Conservation (phyloP, 805 yeast species). For the Suhomyces tanzawaensis region DNA sequence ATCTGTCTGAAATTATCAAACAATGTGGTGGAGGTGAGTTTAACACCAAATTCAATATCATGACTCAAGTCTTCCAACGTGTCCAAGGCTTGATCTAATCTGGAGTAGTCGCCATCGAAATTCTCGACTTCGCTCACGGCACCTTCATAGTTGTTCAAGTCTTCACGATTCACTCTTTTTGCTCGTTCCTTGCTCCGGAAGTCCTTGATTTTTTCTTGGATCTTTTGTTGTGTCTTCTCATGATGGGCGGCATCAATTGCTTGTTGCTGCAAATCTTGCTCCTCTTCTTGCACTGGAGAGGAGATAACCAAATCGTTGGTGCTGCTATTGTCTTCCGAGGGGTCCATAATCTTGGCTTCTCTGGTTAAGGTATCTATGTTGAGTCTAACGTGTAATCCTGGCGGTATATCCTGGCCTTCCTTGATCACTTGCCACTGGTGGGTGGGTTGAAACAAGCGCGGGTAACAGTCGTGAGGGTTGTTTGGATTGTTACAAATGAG, state of each 20-base stretch:
- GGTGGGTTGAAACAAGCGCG: conserved; percentile 59
- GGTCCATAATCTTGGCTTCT: conserved; percentile 62
- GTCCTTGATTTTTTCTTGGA: conserved; percentile 3
- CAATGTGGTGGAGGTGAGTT: conserved; percentile 38
- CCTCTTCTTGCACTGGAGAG: conserved; percentile 9
- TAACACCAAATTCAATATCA: conserved; percentile 59
- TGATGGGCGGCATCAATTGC: no score
- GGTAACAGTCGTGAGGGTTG: conserved; percentile 56
- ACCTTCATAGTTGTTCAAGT: conserved; percentile 17
- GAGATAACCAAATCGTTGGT: conserved; percentile 11
- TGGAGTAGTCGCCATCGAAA: conserved; percentile 15
- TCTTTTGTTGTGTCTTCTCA: conserved; percentile 6
- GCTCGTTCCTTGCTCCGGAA: conserved; percentile 5
- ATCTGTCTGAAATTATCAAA: conserved; percentile 26
- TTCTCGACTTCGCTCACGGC: conserved; percentile 20
- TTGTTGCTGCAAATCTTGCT: conserved; percentile 7
- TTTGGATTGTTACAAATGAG: conserved; percentile 40
- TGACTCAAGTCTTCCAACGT: conserved; percentile 60
- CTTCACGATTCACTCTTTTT: conserved; percentile 11
- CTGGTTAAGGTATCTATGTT: conserved; percentile 68
- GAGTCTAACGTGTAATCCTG: conserved; percentile 73
- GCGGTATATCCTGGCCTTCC: conserved; percentile 76
- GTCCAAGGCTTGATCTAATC: conserved; percentile 35
- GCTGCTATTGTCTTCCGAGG: conserved; percentile 16
- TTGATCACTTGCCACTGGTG: conserved; percentile 65